Evolutionary conservation across 139 green algal genomes (phyloP), one percentile per base, ranked within the genome.

Genomic region (Mesostigma viride): DNA sequence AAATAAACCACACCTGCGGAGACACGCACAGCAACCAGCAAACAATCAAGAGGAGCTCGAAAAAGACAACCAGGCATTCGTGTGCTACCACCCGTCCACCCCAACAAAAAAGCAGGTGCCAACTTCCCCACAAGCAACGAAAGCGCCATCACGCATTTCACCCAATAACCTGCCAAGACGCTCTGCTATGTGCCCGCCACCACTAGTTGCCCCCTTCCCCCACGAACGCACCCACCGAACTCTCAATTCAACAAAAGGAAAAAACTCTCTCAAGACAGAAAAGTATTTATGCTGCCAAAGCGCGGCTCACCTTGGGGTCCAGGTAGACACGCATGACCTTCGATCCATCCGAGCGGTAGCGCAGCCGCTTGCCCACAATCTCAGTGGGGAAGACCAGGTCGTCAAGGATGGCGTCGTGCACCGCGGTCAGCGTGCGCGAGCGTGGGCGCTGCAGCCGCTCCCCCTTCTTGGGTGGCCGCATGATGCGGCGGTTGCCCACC

Each of bases 311-410:
- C n/a, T 68, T 69, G 31, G 68, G 68, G 44, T 76, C 69, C 20
- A 76, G 56, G 63, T 71, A 71, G 11, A 84, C 78, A 74, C 74
- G 77, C 24, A 84, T 64, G 44, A 85, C 68, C 75, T 89, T 90
- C 62, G 85, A 92, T 59, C 91, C 93, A 66, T 99, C 93, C 62
- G 90, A 69, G 46, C 79, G 74, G 87, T 95, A 97, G 57, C 93
- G 84, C 28, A 90, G 83, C 61, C 93, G 84, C 90, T 97, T 97
- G 82, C 93, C 93, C 1, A 98, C 93, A 74, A 99, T 97, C 85
- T 99, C 93, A 48, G 90, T 97, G 34, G 93, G 93, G 86, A 94
- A 95, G 1, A 97, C 91, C 34, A 99, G 85, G 82, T 98, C 93
- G 36, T 92, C 87, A 58, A 98, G 82, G 64, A 94, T 82, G 20